phyloP scores from a whole-genome alignment of 345 rosid genomes.

The Euclidium syriacum region DNA sequence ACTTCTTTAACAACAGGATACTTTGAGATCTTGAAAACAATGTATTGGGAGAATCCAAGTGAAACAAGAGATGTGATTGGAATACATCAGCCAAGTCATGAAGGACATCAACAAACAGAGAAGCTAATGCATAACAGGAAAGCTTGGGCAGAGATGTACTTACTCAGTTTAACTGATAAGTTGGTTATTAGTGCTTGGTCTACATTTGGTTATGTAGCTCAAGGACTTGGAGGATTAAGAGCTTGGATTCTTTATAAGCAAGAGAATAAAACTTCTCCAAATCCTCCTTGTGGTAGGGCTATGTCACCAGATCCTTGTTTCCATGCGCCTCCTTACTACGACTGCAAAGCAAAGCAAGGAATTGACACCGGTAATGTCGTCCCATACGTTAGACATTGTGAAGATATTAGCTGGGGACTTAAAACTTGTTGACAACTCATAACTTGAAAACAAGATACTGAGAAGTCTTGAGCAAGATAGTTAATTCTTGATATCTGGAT shows the following conservation, averaged over 20 bases:
- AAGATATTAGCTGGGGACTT: conserved; percentile 73
- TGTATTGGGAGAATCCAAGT: conserved; percentile 62
- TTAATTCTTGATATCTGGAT: background rate
- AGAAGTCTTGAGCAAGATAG: no score
- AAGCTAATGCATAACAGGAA: conserved; percentile 51
- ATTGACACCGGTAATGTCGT: conserved; percentile 49
- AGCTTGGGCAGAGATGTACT: conserved; percentile 75
- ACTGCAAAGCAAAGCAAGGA: conserved; percentile 58
- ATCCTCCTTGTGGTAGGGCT: conserved; percentile 56
- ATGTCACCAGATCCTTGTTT: conserved; percentile 78
- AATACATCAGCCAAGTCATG: conserved; percentile 69
- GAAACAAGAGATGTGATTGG: conserved; percentile 50
- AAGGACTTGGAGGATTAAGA: conserved; percentile 61
- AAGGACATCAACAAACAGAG: conserved; percentile 59
- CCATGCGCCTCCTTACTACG: conserved; percentile 72
- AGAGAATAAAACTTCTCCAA: conserved; percentile 37
- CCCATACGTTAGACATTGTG: conserved; percentile 63
- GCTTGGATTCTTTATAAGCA: conserved; percentile 69
- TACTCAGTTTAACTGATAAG: conserved; percentile 50
- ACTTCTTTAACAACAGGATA: conserved; percentile 55
- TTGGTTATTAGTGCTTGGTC: conserved; percentile 73
- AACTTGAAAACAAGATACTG: conserved; percentile 5
- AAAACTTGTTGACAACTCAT: conserved; percentile 51
- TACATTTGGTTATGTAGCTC: conserved; percentile 75
- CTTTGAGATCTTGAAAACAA: conserved; percentile 43